Evolutionary conservation across 129 eudicot genomes (phyloP).

Genomic region (Dittrichia graveolens): DNA sequence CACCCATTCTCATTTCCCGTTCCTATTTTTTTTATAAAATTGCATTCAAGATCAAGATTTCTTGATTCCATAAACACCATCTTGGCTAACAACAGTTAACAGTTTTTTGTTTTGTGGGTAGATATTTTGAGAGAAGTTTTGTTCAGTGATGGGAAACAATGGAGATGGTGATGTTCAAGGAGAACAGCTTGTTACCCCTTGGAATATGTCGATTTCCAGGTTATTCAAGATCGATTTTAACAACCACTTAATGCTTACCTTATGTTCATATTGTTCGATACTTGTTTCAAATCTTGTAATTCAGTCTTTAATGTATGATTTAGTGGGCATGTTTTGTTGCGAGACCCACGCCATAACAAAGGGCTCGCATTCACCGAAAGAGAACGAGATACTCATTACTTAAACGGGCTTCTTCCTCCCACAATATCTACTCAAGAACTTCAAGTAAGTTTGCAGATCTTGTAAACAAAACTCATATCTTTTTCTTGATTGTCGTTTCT

Average conservation of each 20-base stretch:
- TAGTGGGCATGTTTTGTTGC: slow-evolving; percentile 69
- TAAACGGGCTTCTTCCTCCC: slow-evolving; percentile 87
- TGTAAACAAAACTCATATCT: background rate
- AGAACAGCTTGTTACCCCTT: slow-evolving; percentile 78
- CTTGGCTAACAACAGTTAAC: background rate
- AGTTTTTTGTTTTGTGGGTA: slow-evolving; percentile 12
- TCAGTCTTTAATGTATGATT: background rate
- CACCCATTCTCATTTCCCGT: slow-evolving; percentile 13
- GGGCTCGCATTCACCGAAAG: slow-evolving; percentile 77
- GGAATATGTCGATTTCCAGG: slow-evolving; percentile 92
- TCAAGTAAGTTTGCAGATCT: slow-evolving; percentile 45
- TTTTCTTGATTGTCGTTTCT: background rate
- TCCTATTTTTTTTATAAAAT: slow-evolving; percentile 19
- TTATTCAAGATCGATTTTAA: slow-evolving; percentile 14
- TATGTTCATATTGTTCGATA: background rate
- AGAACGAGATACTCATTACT: slow-evolving; percentile 81
- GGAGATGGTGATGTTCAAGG: slow-evolving; percentile 73
- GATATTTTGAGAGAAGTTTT: slow-evolving; percentile 15
- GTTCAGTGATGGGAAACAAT: slow-evolving; percentile 33
- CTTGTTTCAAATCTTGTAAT: background rate
- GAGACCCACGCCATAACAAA: slow-evolving; percentile 87
- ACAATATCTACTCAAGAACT: slow-evolving; percentile 59
- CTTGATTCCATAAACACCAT: background rate
- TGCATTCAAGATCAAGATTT: slow-evolving; percentile 25
- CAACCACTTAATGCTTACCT: background rate